Evolutionary conservation across 2,329 filamentous ascomycete genomes (phyloP), one percentile per base, ranked within the genome.

Genomic region (Cladophialophora yegresii): DNA sequence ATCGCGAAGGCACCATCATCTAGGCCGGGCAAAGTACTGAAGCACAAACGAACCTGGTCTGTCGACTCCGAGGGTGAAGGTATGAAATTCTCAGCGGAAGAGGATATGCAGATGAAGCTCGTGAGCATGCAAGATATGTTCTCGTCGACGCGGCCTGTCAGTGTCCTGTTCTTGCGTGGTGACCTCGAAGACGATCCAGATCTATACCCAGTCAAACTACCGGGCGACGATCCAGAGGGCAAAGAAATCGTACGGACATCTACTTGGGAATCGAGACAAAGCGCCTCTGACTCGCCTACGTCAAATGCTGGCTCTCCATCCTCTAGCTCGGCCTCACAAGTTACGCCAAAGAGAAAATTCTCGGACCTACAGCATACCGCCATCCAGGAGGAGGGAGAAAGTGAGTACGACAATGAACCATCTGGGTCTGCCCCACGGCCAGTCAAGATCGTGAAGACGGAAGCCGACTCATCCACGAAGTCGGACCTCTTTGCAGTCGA

Each of bases 41-140:
- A 96, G 77, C 92, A 97, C 78, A 96, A 96, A 77, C 84, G 93
- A 64, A 96, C 92, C 0, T 97, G 93, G 92, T 97, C 93, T 9
- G 91, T 96, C 84, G 93, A 92, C 26, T 97, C 93, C 5, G 79
- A 79, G 33, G 78, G 77, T 40, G 80, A 82, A 6, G 77, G 70
- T 72, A 58, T 56, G 30, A 70, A 66, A 54, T 61, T 69, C 30
- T 64, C 67, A 12, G 70, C 67, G 10, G 79, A 80, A 67, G 79
- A 81, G 62, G 79, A 81, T 65, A 71, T 81, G 6, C 78, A 80
- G 53, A 72, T 77, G 50, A 80, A 79, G 67, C 71, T 81, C 26
- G 71, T 72, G 30, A 75, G 73, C 63, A 74, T 81, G 73, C 77
- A 80, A 65, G 78, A 80, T 49, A 81, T 80, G 79, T 80, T 81